Evolutionary conservation across 2,329 filamentous ascomycete genomes (phyloP), one percentile per base, ranked within the genome.

Genomic region (Myriosclerotinia duriaeana): DNA sequence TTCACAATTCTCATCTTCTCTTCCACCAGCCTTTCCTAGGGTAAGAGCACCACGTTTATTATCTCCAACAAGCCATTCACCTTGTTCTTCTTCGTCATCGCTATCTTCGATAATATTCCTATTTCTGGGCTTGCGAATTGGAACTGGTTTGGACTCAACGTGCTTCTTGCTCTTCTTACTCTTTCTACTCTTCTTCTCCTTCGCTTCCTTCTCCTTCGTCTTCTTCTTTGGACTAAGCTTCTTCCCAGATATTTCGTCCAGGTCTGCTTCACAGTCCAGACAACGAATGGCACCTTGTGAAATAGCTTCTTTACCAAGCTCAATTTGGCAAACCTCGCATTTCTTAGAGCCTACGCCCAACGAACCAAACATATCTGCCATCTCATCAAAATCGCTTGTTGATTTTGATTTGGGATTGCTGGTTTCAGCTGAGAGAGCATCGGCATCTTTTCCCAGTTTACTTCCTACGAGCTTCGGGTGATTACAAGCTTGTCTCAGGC

Each of bases 401-500:
- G 79, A 73, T 58, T 83, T 82, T 46, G 68, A 64, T 44, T 73
- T 77, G 70, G 78, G 78, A 3, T 79, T 82, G 7, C 81, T 79
- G 68, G 79, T 77, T 42, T 86, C 90, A 1, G 87, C 89, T 0
- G 87, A 84, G 65, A 97, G 80, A 2, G 92, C 91, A 74, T 98
- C 95, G 73, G 89, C 92, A 76, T 99, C 95, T 71, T 91, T 91
- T 65, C 89, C 89, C 66, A 97, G 82, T 74, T 96, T 94, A 70
- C 89, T 89, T 71, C 92, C 91, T 15, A 97, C 89, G 55, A 99
- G 83, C 71, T 92, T 89, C 0, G 93, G 93, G 76, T 99, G 95
- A 75, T 99, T 97, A 78, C 95, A 99, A 26, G 93, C 91, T 77
- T 99, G 95, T 68, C 95, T 86, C 68, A 99, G 82, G 50, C 95